These are phyloP conservation scores for Eleusine indica DNA, from an alignment of 176 grass and related monocot species.

Conservation along the genomic window DNA sequence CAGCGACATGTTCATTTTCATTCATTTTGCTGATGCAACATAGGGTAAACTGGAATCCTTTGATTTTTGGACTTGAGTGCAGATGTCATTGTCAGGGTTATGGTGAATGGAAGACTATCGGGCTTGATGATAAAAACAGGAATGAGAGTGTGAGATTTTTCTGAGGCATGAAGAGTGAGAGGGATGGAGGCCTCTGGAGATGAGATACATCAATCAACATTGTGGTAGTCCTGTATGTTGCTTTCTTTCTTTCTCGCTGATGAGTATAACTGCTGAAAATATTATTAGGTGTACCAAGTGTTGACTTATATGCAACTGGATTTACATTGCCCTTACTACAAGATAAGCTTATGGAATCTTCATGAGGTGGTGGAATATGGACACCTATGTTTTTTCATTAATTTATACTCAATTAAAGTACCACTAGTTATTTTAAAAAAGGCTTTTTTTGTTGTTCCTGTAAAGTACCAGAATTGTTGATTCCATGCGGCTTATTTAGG, in stretches of 20 bases:
- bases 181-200: background rate
- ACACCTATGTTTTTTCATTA: background rate
- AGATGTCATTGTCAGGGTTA: slow-evolving; percentile 10
- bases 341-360: slow-evolving; percentile 17
- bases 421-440: too few relatives aligned
- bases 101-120: background rate
- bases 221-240: slow-evolving; percentile 14
- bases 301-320: slow-evolving; percentile 33
- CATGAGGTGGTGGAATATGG: background rate
- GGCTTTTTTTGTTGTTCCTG: background rate
- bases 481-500: background rate
- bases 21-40: background rate
- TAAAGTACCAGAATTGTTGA: background rate
- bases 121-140: slow-evolving; percentile 1
- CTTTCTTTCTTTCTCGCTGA: background rate
- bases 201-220: background rate
- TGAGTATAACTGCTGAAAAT: background rate
- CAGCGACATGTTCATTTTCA: slow-evolving; percentile 11
- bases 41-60: background rate
- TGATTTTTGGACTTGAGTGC: slow-evolving; percentile 15
- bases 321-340: background rate
- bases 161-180: background rate
- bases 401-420: background rate
- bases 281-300: slow-evolving; percentile 31
- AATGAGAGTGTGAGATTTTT: background rate